Percentiles rank a stretch among this genome's conserved stretches.
These are phyloP conservation scores for Cyanidioschyzon merolae DNA, from an alignment of 23 red algal species.

Conservation along the genomic window DNA sequence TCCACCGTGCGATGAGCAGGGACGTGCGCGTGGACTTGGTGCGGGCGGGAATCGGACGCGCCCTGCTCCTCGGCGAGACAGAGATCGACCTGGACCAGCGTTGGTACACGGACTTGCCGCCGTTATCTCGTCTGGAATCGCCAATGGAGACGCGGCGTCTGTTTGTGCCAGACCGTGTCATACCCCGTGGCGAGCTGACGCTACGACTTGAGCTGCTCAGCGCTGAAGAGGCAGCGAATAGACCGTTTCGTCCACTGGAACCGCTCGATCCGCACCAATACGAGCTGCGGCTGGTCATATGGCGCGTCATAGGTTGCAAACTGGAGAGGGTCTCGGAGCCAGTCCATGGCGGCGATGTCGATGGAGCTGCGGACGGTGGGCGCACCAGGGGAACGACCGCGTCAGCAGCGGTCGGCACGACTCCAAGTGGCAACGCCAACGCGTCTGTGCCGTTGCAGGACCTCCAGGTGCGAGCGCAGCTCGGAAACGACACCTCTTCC, in stretches of 20 bases:
- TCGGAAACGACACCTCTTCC: neutral
- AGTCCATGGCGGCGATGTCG: neutral
- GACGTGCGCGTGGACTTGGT: neutral
- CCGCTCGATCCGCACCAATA: neutral
- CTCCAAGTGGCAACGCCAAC: neutral
- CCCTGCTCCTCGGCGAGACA: neutral
- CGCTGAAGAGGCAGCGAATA: neutral
- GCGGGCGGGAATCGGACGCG: neutral
- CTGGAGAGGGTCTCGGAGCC: neutral
- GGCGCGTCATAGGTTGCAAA: constrained; percentile 5
- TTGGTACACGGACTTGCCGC: neutral
- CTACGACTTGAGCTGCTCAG: neutral
- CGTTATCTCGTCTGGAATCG: neutral
- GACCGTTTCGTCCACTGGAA: neutral
- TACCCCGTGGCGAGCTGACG: neutral
- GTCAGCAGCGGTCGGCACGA: neutral
- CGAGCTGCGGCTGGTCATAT: constrained; percentile 6
- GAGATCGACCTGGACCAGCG: constrained; percentile 18
- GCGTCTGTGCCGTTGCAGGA: neutral
- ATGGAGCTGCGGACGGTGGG: neutral
- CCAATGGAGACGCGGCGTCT: neutral
- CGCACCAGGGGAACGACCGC: neutral
- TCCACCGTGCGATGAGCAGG: neutral
- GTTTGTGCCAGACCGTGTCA: neutral
- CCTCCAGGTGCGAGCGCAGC: neutral